Evolutionary conservation across 441 rosid species (phyloP).

Genomic region (Cnidoscolus chayamansa): DNA sequence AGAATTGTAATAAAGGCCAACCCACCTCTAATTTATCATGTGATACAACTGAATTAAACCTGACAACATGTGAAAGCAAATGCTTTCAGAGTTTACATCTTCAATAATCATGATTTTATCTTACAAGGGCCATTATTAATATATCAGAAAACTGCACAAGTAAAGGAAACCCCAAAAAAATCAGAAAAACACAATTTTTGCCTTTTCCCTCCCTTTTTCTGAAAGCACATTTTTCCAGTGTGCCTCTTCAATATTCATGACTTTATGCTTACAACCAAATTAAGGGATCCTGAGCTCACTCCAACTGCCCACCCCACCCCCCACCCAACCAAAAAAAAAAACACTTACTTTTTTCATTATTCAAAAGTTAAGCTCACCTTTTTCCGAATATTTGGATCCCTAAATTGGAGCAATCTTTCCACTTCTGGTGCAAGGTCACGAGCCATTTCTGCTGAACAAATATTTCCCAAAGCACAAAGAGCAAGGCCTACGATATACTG

Average conservation of each 20-base stretch:
- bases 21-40: too few relatives aligned
- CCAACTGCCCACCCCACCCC: too few relatives aligned
- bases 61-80: not conserved
- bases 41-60: not conserved
- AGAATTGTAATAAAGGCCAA: too few relatives aligned
- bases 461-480: constrained; percentile 98
- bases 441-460: constrained; percentile 99
- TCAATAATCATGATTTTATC: not conserved
- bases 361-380: constrained; percentile 49
- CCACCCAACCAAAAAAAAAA: too few relatives aligned
- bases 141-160: too few relatives aligned
- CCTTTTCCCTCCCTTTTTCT: too few relatives aligned
- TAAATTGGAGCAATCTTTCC: constrained; percentile 90
- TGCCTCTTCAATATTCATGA: too few relatives aligned
- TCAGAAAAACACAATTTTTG: too few relatives aligned
- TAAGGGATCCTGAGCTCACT: too few relatives aligned
- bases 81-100: not conserved
- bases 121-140: not conserved
- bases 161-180: too few relatives aligned
- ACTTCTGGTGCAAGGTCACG: constrained; percentile 99
- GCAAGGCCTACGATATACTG: constrained; percentile 99
- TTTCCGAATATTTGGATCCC: constrained; percentile 98
- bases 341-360: not conserved
- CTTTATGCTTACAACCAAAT: too few relatives aligned
- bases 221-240: too few relatives aligned